Base-by-base conservation (phyloP, 768 basidiomycete species). In the Neoboletus magnificus region DNA sequence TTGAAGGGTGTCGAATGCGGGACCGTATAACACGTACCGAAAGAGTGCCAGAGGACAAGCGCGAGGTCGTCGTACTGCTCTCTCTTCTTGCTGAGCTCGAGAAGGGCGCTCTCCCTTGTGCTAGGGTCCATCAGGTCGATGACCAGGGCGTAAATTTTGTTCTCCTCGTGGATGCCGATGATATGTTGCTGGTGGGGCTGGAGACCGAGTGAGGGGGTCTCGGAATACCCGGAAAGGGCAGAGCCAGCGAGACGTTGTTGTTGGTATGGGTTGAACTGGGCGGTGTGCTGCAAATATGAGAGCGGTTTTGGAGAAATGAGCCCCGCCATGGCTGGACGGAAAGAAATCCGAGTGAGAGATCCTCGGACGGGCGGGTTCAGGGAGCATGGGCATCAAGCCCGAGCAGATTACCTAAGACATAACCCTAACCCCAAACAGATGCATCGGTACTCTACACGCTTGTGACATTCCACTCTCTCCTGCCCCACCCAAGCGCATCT, bases 61-160 rank as follows among this genome's bases (percentile, higher is more conserved):
- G 97, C 97, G 44, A 99, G 84, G 74, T 99, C 95, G 69, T 99
- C 97, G 68, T 96, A 98, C 73, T 98, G 95, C 74, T 98, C 97
- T 59, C 97, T 79, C 78, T 98, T 98, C 82, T 99, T 98, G 76
- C 93, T 96, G 65, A 99, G 79, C 75, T 99, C 97, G 51, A 98
- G 79, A 47, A 99, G 77, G 2, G 97, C 96, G 2, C 80, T 80
- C 69, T 99, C 97, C 58, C 96, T 82, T n/a, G 87, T 83, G 52
- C 77, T 81, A 1, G 88, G 85, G 65, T 92, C 87, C 78, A 90
- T 81, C 27, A 96, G 76, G 54, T 96, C 91, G 61, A 93, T 85
- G 56, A 98, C 94, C 50, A 98, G 81, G 12, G 79, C 77, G 72
- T 93, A 96, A 42, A 99, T 97, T 76, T 97, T 95, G 62, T 77